Conservation (phyloP, 2,329 filamentous ascomycete species). For the Ceratocystis variospora region DNA sequence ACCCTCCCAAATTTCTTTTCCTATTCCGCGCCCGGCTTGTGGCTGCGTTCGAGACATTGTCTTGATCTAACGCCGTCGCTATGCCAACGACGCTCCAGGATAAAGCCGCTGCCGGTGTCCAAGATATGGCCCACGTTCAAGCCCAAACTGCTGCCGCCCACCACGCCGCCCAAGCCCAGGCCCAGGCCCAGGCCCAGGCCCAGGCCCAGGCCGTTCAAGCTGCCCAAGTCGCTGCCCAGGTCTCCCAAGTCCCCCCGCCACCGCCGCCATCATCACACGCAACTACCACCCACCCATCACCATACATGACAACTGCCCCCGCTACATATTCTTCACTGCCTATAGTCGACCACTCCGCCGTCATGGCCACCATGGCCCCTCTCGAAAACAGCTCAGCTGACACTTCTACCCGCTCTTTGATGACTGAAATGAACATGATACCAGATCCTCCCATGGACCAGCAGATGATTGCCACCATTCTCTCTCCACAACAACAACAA, state of each 20-base stretch:
- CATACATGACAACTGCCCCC: conserved; percentile 9
- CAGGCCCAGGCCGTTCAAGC: not conserved
- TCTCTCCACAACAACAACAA: conserved; percentile 14
- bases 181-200: not conserved
- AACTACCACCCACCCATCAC: not conserved
- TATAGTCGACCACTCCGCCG: conserved; percentile 13
- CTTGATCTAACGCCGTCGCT: conserved; percentile 6
- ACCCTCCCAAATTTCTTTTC: not conserved
- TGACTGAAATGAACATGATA: conserved; percentile 15
- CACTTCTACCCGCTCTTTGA: conserved; percentile 10
- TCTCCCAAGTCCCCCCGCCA: conserved; percentile 1
- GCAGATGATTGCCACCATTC: conserved; percentile 13
- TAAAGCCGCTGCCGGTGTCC: not conserved
- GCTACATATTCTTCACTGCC: not conserved
- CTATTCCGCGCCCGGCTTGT: conserved; percentile 3
- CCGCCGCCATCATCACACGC: not conserved
- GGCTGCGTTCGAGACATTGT: conserved; percentile 4
- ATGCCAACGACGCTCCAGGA: conserved; percentile 5
- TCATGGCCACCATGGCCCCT: conserved; percentile 6
- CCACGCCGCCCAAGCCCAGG: not conserved
- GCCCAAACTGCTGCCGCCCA: not conserved
- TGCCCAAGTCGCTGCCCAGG: not conserved
- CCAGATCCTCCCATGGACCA: conserved; percentile 10
- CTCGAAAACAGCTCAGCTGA: conserved; percentile 10
- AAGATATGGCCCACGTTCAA: conserved; percentile 3